A percentile compares a stretch with the other conserved stretches of the same genome.
Conservation (phyloP, 2,329 filamentous ascomycete genomes). For the Exophiala mesophila region DNA sequence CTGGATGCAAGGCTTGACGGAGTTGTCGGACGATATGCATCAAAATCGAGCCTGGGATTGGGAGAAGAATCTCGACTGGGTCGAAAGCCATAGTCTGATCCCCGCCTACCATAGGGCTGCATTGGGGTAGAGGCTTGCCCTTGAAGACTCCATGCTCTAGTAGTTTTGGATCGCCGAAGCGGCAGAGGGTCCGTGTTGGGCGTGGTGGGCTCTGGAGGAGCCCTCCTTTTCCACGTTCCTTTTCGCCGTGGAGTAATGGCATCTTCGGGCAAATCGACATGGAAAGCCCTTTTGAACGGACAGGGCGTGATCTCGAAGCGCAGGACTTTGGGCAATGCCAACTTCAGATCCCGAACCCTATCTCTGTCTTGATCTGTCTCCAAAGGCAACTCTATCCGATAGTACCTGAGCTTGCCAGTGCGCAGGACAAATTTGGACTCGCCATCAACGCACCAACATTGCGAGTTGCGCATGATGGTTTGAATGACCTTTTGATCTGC, state of each 20-base stretch:
- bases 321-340: conserved; percentile 65
- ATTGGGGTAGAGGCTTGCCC: conserved; percentile 13
- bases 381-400: conserved; percentile 79
- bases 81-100: conserved; percentile 21
- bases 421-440: conserved; percentile 81
- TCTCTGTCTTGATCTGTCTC: conserved; percentile 58
- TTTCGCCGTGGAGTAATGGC: conserved; percentile 62
- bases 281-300: conserved; percentile 75
- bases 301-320: conserved; percentile 85
- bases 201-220: conserved; percentile 42
- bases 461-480: conserved; percentile 81
- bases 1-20: conserved; percentile 22
- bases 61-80: conserved; percentile 16
- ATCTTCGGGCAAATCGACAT: conserved; percentile 65
- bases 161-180: conserved; percentile 15
- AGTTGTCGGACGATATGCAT: conserved; percentile 13
- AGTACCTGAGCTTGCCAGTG: conserved; percentile 77
- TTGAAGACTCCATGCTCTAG: conserved; percentile 23
- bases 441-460: conserved; percentile 90
- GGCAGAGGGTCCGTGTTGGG: conserved; percentile 18
- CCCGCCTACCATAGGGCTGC: conserved; percentile 17
- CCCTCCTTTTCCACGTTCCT: conserved; percentile 63
- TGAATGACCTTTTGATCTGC: conserved; percentile 65
- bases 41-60: conserved; percentile 6
- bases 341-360: conserved; percentile 63